Conservation (phyloP, 2,329 filamentous ascomycete species). For the Alternaria triticimaculans region DNA sequence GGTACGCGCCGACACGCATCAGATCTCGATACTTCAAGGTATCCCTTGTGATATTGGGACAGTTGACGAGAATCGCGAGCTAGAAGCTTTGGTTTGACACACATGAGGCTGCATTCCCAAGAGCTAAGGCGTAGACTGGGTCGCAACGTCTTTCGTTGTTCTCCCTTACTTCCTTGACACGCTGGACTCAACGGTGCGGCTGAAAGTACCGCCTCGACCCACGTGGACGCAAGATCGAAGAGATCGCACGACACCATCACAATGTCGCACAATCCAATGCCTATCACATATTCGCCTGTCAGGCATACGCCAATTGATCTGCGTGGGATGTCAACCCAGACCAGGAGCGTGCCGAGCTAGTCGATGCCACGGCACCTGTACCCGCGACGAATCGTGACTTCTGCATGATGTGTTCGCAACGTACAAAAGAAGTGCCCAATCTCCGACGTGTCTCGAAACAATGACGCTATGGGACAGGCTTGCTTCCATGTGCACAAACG, state of each 20-base stretch:
- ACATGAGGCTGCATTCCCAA: not conserved
- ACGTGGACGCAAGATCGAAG: not conserved
- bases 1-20: conserved; percentile 10
- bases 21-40: not conserved
- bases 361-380: not conserved
- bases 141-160: not conserved
- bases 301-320: not conserved
- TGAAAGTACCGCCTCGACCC: not conserved
- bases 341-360: not conserved
- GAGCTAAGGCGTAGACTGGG: not conserved
- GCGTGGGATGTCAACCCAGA: not conserved
- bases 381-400: not conserved
- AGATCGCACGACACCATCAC: not conserved
- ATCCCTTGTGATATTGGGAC: not conserved
- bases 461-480: not conserved
- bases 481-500: not conserved
- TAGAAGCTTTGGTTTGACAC: not conserved
- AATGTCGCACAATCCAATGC: not conserved
- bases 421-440: not conserved
- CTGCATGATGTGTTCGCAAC: not conserved
- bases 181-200: not conserved
- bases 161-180: not conserved
- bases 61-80: not conserved
- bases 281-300: not conserved
- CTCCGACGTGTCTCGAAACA: not conserved